Conservation (phyloP, 2,329 filamentous ascomycete genomes). For the Macroventuria anomochaeta region DNA sequence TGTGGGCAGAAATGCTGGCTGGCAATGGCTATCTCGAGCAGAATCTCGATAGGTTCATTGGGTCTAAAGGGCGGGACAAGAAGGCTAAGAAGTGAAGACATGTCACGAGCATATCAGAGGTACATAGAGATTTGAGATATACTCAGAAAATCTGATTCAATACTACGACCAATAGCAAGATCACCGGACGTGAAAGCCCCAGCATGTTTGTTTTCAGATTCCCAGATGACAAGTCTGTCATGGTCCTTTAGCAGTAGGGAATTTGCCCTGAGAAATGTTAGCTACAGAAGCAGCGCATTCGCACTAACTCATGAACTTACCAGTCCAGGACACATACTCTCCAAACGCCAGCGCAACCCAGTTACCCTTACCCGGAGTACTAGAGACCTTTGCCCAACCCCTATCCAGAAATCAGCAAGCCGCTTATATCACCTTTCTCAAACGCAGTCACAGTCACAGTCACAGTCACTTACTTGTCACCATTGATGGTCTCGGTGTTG, state of each 20-base stretch:
- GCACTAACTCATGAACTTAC: no score
- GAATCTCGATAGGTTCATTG: slow-evolving; percentile 33
- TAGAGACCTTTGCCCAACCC: not conserved
- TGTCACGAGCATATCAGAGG: not conserved
- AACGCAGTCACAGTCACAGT: no score
- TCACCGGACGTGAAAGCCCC: no score
- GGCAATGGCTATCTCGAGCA: slow-evolving; percentile 65
- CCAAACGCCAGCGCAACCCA: not conserved
- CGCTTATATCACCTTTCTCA: no score
- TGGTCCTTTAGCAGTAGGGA: no score
- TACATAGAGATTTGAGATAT: not conserved
- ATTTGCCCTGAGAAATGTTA: no score
- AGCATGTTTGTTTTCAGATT: no score
- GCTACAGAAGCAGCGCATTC: no score
- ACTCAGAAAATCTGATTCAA: no score
- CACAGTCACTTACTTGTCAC: not conserved
- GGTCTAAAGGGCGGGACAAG: not conserved
- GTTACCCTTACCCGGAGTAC: not conserved
- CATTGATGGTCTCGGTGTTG: not conserved
- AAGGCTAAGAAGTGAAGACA: not conserved
- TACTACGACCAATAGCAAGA: no score
- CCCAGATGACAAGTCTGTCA: no score
- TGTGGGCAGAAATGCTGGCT: slow-evolving; percentile 73
- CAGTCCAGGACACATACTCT: not conserved
- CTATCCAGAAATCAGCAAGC: not conserved